Evolutionary conservation across 2,329 filamentous ascomycete species (phyloP), one percentile per base, ranked within the genome.

Genomic region (Chalara sp.): DNA sequence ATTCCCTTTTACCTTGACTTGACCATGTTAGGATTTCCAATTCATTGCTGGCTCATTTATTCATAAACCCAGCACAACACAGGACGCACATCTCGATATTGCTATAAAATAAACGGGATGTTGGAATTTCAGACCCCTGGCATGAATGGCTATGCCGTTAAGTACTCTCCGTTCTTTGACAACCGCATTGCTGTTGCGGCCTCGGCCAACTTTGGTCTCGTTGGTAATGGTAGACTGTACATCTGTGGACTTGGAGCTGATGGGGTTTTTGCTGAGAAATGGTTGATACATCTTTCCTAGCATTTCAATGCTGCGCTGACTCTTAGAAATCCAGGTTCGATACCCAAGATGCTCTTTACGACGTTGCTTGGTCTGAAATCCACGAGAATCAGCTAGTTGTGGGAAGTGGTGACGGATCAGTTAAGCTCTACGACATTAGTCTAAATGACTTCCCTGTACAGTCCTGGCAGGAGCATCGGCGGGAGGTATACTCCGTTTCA

Each of bases 111-210:
- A 28, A 45, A 45, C 32, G 43, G 10, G 11, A 96, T 97, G 90
- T 84, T 97, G 62, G 90, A 96, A 72, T 97, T 88, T 72, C 86
- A 88, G 57, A 97, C 93, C 28, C 80, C 89, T 66, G 93, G 93
- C 63, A 97, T 83, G 78, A 96, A 97, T 70, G 91, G 91, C 63
- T 96, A 95, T 72, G 89, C 88, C 60, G 90, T 96, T 70, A 96
- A 96, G 72, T 99, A 97, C 76, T 97, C 92, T 50, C 93, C 93
- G 6, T 99, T 96, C 75, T 95, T 95, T 74, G 93, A 97, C 73
- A 93, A 88, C 58, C 84, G 91, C 56, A 83, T 99, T 57, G 92
- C 92, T 51, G 90, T 96, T 62, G 88, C 89, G 32, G 80, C n/a
- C 3, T 45, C 87, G 1, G 28, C 21, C 6, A 97, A 99, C 75